Percentiles rank a stretch among this genome's conserved stretches.
phyloP scores from a whole-genome alignment of 805 yeast species.

The Wickerhamiella spandovensis region DNA sequence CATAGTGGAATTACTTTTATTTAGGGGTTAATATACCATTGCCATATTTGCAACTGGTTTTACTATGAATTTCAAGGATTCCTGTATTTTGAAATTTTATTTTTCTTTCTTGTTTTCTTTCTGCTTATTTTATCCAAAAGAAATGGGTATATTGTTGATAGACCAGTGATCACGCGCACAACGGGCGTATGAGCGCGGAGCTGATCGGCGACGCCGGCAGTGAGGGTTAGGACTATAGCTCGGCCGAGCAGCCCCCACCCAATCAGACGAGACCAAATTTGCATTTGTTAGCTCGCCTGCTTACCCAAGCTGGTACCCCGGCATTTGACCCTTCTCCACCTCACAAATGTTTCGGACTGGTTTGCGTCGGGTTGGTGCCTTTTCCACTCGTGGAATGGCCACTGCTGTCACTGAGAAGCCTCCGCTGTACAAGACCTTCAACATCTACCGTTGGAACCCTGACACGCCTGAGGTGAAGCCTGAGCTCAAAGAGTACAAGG shows the following conservation, averaged over 20 bases:
- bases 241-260: background rate
- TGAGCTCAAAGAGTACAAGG: slow-evolving; percentile 62
- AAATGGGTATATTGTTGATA: too few species aligned
- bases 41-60: too few species aligned
- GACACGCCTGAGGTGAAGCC: slow-evolving; percentile 93
- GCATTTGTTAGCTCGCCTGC: background rate
- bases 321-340: background rate
- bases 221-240: background rate
- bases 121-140: too few species aligned
- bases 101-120: too few species aligned
- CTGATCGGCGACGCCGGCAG: background rate
- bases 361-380: background rate
- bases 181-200: too few species aligned
- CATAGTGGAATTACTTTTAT: too few species aligned
- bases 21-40: too few species aligned
- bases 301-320: background rate
- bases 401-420: slow-evolving; percentile 37
- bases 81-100: too few species aligned
- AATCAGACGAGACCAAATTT: background rate
- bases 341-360: slow-evolving; percentile 1
- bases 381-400: slow-evolving; percentile 6
- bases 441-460: slow-evolving; percentile 96
- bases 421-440: slow-evolving; percentile 65
- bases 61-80: too few species aligned
- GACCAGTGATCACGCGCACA: too few species aligned